These are phyloP conservation scores for Penicillium coprophilum DNA, from an alignment of 495 filamentous ascomycete genomes.

Conservation along the genomic window DNA sequence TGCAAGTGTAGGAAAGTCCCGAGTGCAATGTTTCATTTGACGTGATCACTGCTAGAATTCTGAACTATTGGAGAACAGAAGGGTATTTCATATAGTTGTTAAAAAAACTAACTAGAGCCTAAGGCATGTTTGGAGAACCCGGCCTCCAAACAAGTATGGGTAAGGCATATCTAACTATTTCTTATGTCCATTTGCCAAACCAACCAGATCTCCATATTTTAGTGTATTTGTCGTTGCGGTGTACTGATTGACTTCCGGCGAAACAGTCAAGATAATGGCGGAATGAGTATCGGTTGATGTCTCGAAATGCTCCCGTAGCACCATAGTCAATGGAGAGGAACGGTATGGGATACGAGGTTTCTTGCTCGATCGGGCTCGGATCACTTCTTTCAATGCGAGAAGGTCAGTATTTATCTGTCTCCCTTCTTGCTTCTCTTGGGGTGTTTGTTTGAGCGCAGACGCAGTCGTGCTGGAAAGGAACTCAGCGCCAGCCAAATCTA, in stretches of 20 bases:
- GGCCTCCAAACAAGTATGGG: background rate
- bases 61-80: background rate
- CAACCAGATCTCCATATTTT: conserved; percentile 31
- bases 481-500: conserved; percentile 32
- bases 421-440: conserved; percentile 24
- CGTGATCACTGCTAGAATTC: background rate
- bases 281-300: conserved; percentile 14
- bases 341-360: conserved; percentile 25
- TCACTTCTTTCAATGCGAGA: conserved; percentile 33
- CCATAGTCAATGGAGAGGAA: conserved; percentile 31
- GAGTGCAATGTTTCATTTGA: background rate
- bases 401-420: conserved; percentile 33
- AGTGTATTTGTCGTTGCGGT: conserved; percentile 28
- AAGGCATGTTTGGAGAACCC: background rate
- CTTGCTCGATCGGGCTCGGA: conserved; percentile 20
- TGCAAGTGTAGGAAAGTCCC: background rate
- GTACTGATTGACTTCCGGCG: conserved; percentile 18
- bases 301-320: conserved; percentile 26
- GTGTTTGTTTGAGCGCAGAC: conserved; percentile 17
- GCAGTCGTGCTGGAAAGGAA: conserved; percentile 12
- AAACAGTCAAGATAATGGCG: conserved; percentile 26
- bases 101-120: background rate
- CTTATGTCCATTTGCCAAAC: conserved; percentile 56
- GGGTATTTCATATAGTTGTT: background rate
- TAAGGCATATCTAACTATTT: background rate